Evolutionary conservation across 2,329 filamentous ascomycete species (phyloP).

Genomic region (Fusarium sp.): DNA sequence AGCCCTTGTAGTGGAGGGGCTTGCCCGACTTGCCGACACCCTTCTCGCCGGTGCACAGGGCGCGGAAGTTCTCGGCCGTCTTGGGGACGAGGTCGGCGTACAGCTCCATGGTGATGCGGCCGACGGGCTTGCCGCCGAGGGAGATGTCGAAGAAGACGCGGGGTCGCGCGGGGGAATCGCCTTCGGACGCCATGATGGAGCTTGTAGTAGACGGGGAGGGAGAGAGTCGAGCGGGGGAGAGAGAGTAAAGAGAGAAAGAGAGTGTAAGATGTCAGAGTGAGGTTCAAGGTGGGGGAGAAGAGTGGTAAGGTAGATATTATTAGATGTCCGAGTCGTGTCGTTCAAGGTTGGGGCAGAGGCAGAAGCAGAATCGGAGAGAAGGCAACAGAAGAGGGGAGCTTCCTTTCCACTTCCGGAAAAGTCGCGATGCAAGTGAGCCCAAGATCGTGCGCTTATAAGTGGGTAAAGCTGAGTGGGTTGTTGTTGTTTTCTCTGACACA

Average conservation of each 20-base stretch:
- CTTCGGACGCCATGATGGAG: conserved; percentile 55
- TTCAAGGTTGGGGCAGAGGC: conserved; percentile 8
- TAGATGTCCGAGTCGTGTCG: neutral
- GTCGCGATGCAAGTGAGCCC: conserved; percentile 39
- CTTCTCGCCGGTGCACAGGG: conserved; percentile 95
- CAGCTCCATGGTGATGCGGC: conserved; percentile 89
- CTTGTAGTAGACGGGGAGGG: neutral
- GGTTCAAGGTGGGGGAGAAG: neutral
- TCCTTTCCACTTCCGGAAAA: conserved; percentile 35
- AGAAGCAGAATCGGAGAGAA: conserved; percentile 33
- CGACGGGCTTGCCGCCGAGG: conserved; percentile 78
- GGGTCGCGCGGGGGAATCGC: conserved; percentile 67
- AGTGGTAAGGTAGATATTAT: neutral
- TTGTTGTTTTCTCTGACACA: neutral
- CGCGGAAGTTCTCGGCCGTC: conserved; percentile 96
- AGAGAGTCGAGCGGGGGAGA: neutral
- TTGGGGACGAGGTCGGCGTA: conserved; percentile 84
- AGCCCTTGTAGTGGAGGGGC: conserved; percentile 93
- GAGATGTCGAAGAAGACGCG: conserved; percentile 95
- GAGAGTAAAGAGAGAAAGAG: neutral
- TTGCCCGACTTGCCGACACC: conserved; percentile 84
- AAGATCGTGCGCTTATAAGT: conserved; percentile 39
- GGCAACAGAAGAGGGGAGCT: conserved; percentile 40
- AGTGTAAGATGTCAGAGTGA: conserved; percentile 4
- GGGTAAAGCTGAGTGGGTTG: conserved; percentile 21